Percentiles rank a stretch among this genome's conserved stretches.
Evolutionary conservation across 1,139 yeast genomes (phyloP).

Genomic region (Nakaseomyces sp.): DNA sequence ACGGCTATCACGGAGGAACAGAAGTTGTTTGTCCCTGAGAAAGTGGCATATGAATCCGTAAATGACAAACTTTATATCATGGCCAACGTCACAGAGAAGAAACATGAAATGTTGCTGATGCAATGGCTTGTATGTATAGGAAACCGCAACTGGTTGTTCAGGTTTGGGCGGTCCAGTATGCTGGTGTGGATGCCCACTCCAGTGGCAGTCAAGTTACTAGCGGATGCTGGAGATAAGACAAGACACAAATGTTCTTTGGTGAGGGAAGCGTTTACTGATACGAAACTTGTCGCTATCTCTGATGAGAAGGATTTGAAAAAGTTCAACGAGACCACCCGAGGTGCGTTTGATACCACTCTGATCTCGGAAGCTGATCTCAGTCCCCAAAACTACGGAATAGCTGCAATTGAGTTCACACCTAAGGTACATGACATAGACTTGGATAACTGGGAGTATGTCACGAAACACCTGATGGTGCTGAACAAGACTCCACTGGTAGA

Average conservation of each 20-base stretch:
- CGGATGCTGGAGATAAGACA: slow-evolving; percentile 38
- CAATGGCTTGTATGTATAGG: slow-evolving; percentile 71
- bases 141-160: slow-evolving; percentile 66
- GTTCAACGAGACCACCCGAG: slow-evolving; percentile 18
- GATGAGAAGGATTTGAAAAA: slow-evolving; percentile 24
- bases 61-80: slow-evolving; percentile 56
- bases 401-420: slow-evolving; percentile 56
- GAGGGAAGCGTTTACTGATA: slow-evolving; percentile 50
- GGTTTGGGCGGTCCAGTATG: slow-evolving; percentile 67
- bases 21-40: slow-evolving; percentile 36
- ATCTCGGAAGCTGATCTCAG: slow-evolving; percentile 15
- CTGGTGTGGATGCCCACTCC: slow-evolving; percentile 50
- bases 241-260: slow-evolving; percentile 55
- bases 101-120: slow-evolving; percentile 61
- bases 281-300: slow-evolving; percentile 43
- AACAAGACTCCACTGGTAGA: slow-evolving; percentile 42
- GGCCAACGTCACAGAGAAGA: slow-evolving; percentile 50
- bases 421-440: slow-evolving; percentile 36
- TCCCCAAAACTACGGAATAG: slow-evolving; percentile 16
- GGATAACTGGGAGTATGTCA: slow-evolving; percentile 58
- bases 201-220: slow-evolving; percentile 54
- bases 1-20: slow-evolving; percentile 37
- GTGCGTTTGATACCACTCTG: slow-evolving; percentile 23
- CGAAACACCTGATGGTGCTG: slow-evolving; percentile 54
- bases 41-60: slow-evolving; percentile 38